Conservation (phyloP, 129 eudicot genomes). For the Centella asiatica region DNA sequence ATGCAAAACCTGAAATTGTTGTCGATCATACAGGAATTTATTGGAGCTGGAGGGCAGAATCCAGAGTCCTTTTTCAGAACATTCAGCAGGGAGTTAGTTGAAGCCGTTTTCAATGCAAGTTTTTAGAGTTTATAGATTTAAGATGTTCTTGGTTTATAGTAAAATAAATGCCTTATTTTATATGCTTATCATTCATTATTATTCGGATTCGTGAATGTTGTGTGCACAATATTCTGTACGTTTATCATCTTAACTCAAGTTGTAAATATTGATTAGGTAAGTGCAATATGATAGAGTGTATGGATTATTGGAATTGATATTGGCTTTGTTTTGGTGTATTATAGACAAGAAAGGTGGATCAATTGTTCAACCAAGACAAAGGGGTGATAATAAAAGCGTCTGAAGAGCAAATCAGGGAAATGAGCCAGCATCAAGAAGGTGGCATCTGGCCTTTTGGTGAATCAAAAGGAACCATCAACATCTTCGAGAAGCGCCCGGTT, state of each 20-base stretch:
- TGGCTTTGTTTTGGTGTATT: neutral
- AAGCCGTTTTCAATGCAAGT: conserved; percentile 65
- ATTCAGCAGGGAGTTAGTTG: conserved; percentile 54
- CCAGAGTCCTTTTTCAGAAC: conserved; percentile 54
- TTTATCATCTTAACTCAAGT: too few relatives aligned
- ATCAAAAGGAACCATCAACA: conserved; percentile 36
- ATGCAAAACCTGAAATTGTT: neutral
- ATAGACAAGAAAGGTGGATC: conserved; percentile 32
- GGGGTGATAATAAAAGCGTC: conserved; percentile 53
- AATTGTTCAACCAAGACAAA: conserved; percentile 24
- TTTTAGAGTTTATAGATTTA: too few relatives aligned
- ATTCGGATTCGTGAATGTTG: neutral
- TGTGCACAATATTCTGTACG: neutral
- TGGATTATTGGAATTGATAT: too few relatives aligned
- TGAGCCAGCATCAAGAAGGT: conserved; percentile 41
- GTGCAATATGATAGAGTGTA: too few relatives aligned
- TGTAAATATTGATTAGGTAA: too few relatives aligned
- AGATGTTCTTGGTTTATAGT: too few relatives aligned
- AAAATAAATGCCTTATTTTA: too few relatives aligned
- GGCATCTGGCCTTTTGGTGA: conserved; percentile 64
- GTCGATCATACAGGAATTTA: neutral
- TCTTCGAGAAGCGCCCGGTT: conserved; percentile 32
- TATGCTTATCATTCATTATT: neutral
- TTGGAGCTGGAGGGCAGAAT: conserved; percentile 44
- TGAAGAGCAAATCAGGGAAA: conserved; percentile 52